A percentile compares a stretch with the other conserved stretches of the same genome.
phyloP scores from a whole-genome alignment of 192 early-diverging fungal genomes.

The Dissophora ornata region DNA sequence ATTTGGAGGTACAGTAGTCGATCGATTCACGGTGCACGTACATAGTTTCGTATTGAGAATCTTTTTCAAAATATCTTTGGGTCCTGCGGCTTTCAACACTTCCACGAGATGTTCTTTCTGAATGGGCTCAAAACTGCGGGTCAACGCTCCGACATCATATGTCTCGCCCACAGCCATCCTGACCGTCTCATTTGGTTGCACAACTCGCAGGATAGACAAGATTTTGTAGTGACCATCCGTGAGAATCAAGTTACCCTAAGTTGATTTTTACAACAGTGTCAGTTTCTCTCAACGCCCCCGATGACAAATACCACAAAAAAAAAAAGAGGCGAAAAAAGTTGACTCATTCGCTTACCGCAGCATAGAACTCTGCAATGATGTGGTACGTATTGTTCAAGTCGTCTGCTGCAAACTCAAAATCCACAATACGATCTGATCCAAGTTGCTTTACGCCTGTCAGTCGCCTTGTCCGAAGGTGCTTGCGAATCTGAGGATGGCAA shows the following conservation, averaged over 20 bases:
- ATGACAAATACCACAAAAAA: neutral
- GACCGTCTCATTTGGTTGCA: constrained; percentile 80
- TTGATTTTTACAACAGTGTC: constrained; percentile 5
- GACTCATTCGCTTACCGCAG: constrained; percentile 63
- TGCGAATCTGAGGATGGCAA: constrained; percentile 73
- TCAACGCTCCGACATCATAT: constrained; percentile 73
- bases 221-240: constrained; percentile 91
- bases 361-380: constrained; percentile 83
- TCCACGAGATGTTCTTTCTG: constrained; percentile 61
- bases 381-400: constrained; percentile 70
- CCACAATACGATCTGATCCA: constrained; percentile 91
- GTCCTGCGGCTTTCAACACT: constrained; percentile 63
- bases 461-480: constrained; percentile 87
- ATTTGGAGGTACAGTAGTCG: no score
- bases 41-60: constrained; percentile 66
- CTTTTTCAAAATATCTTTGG: constrained; percentile 77
- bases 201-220: constrained; percentile 86
- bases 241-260: constrained; percentile 94
- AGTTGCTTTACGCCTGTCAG: constrained; percentile 84
- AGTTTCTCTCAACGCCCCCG: no score
- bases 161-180: constrained; percentile 87
- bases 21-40: no score
- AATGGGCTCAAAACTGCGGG: constrained; percentile 68
- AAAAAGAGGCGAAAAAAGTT: neutral
- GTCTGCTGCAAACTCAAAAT: constrained; percentile 90